These are phyloP conservation scores for Cystofilobasidium capitatum DNA, from an alignment of 768 basidiomycete genomes.

Conservation along the genomic window DNA sequence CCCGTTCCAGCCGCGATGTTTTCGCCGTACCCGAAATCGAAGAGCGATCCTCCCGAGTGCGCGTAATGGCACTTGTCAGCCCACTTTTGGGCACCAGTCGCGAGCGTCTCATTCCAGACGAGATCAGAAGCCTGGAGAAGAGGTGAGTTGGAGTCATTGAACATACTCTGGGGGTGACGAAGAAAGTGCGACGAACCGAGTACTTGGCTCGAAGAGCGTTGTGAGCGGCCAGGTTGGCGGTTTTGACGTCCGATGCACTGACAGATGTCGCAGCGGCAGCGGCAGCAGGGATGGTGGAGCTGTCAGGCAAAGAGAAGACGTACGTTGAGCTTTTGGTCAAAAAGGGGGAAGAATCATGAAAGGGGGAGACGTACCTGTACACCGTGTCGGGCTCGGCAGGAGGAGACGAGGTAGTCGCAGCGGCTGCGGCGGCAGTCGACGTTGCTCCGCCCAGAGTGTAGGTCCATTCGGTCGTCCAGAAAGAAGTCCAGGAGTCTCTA, in stretches of 20 bases:
- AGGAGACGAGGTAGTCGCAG: neutral
- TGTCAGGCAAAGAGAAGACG: neutral
- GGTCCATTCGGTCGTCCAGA: neutral
- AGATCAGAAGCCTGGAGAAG: neutral
- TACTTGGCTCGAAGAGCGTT: neutral
- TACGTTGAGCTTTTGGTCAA: neutral
- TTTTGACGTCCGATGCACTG: neutral
- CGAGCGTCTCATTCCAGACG: neutral
- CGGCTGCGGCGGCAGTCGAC: neutral
- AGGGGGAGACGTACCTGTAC: neutral
- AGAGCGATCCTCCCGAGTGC: neutral
- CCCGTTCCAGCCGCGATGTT: constrained; percentile 2
- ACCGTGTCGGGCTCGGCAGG: neutral
- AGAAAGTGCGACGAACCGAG: neutral
- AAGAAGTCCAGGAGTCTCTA: neutral
- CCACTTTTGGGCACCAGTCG: neutral
- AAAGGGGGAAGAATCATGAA: neutral
- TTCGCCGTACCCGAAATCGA: neutral
- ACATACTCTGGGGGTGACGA: neutral
- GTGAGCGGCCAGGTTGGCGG: neutral
- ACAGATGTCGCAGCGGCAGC: neutral
- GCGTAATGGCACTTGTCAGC: neutral
- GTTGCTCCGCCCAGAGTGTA: neutral
- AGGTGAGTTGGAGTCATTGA: neutral
- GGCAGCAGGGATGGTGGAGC: neutral